Conservation (phyloP, 1,284 basidiomycete genomes). For the Pseudozyma tsukubaensis region DNA sequence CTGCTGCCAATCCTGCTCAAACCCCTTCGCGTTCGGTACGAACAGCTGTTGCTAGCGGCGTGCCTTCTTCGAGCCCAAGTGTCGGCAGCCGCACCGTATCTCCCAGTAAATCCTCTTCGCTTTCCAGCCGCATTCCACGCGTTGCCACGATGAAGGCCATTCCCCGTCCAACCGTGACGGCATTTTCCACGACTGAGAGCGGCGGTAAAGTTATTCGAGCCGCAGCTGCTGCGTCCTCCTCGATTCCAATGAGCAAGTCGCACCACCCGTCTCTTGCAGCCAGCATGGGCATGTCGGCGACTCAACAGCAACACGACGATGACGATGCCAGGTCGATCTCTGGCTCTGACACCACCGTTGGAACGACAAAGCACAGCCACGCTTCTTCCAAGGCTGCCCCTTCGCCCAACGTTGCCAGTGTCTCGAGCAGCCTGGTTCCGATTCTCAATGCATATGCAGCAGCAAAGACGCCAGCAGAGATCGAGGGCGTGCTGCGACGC, state of each 20-base stretch:
- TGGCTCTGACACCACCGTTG: constrained; percentile 37
- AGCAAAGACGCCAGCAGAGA: constrained; percentile 62
- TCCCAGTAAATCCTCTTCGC: constrained; percentile 33
- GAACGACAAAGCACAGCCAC: constrained; percentile 22
- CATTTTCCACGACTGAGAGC: constrained; percentile 17
- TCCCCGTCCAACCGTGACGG: constrained; percentile 10
- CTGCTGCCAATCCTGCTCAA: constrained; percentile 7
- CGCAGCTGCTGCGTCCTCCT: constrained; percentile 33
- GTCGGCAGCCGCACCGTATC: constrained; percentile 30
- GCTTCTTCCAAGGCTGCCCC: constrained; percentile 24
- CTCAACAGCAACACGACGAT: constrained; percentile 30
- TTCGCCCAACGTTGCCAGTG: constrained; percentile 31
- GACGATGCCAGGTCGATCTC: constrained; percentile 40
- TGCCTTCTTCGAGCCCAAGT: constrained; percentile 21
- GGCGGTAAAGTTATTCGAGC: constrained; percentile 26
- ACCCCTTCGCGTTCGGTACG: constrained; percentile 27
- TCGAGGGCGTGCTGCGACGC: constrained; percentile 57
- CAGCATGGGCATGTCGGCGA: constrained; percentile 54
- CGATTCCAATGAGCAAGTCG: constrained; percentile 51
- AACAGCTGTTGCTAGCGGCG: constrained; percentile 8
- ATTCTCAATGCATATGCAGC: constrained; percentile 63
- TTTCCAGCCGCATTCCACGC: constrained; percentile 56
- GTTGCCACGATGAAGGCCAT: constrained; percentile 44
- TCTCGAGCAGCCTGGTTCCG: constrained; percentile 47
- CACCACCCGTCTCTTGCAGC: constrained; percentile 57